These are phyloP conservation scores for Amoebophrya sp. DNA, from an alignment of 169 alveolate genomes.

Conservation along the genomic window DNA sequence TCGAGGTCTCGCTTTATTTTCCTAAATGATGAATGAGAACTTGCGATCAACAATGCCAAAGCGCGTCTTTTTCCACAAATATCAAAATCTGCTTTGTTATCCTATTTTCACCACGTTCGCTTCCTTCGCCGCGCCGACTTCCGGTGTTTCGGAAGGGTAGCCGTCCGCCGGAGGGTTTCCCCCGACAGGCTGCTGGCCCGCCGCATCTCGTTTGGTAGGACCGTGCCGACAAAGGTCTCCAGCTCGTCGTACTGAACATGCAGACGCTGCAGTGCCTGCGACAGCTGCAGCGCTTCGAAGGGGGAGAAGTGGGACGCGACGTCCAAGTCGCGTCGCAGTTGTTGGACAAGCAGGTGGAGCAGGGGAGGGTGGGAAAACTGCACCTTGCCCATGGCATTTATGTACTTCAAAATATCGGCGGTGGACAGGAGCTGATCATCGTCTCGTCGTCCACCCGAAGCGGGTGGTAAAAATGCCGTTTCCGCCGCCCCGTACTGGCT, in stretches of 20 bases:
- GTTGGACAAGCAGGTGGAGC: background rate
- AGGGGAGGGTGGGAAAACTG: background rate
- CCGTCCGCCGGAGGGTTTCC: background rate
- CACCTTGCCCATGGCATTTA: background rate
- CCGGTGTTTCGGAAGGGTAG: background rate
- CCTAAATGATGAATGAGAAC: too few relatives aligned
- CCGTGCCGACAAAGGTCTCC: background rate
- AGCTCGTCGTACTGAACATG: background rate
- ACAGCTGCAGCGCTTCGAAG: slow-evolving; percentile 12
- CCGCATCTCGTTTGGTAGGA: background rate
- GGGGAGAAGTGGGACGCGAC: background rate
- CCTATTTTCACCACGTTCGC: slow-evolving; percentile 15
- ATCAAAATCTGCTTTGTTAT: too few relatives aligned
- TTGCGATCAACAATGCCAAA: too few relatives aligned
- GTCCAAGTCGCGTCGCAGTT: background rate
- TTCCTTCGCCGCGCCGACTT: background rate
- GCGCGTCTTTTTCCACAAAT: too few relatives aligned
- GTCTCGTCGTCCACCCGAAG: too few relatives aligned
- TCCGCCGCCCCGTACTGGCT: background rate
- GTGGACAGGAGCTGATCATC: background rate
- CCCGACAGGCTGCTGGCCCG: background rate
- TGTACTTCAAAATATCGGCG: background rate
- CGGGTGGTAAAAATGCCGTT: too few relatives aligned
- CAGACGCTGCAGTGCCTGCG: background rate
- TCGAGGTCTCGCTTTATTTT: too few relatives aligned